phyloP scores from a whole-genome alignment of 2,329 filamentous ascomycete genomes.

The Tolypocladium cylindrosporum region DNA sequence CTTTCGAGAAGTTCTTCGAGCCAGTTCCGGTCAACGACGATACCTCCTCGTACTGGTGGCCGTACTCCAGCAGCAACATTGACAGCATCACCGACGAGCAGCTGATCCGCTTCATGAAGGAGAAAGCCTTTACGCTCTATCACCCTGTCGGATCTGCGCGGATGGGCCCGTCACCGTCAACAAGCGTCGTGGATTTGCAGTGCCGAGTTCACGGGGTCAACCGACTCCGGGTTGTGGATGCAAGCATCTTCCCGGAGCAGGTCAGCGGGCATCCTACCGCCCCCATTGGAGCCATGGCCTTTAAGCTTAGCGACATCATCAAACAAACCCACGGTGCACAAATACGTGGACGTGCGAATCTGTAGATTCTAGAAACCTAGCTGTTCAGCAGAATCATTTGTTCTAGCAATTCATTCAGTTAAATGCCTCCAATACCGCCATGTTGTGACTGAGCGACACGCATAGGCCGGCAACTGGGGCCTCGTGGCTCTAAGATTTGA shows the following conservation, averaged over 20 bases:
- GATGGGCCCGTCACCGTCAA: not conserved
- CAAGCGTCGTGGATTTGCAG: not conserved
- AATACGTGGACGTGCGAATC: not conserved
- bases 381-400: too few relatives aligned
- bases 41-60: conserved; percentile 9
- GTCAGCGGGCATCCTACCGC: conserved; percentile 11
- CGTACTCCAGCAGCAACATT: conserved; percentile 8
- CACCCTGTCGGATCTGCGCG: not conserved
- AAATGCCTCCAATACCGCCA: not conserved
- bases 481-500: too few relatives aligned
- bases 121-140: conserved; percentile 8
- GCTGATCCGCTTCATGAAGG: conserved; percentile 6
- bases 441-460: not conserved
- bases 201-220: conserved; percentile 6
- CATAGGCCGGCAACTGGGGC: too few relatives aligned
- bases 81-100: conserved; percentile 10
- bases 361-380: not conserved
- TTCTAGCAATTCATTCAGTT: too few relatives aligned
- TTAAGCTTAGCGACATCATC: conserved; percentile 9
- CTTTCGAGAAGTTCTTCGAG: conserved; percentile 4
- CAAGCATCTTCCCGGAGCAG: conserved; percentile 38
- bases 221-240: conserved; percentile 47
- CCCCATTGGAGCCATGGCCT: conserved; percentile 9
- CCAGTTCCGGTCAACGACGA: conserved; percentile 6
- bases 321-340: not conserved